Conservation (phyloP, 2,329 filamentous ascomycete species). For the Aspergillus pseudoglaucus region DNA sequence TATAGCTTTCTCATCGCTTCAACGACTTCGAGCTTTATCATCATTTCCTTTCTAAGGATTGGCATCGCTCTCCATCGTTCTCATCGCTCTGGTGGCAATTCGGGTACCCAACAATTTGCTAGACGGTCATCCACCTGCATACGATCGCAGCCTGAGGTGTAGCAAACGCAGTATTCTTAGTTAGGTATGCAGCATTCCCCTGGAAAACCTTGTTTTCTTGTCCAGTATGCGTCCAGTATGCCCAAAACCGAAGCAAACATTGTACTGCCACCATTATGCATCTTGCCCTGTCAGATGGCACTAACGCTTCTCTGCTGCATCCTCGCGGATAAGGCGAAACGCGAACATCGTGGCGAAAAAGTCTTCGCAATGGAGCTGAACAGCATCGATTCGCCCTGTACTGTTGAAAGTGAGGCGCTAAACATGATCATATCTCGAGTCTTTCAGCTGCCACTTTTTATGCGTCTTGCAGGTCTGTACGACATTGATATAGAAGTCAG, state of each 20-base stretch:
- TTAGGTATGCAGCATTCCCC: background rate
- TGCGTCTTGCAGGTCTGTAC: background rate
- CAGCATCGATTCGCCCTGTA: background rate
- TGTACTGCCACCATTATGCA: background rate
- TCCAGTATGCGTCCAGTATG: background rate
- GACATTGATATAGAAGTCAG: background rate
- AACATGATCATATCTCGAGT: background rate
- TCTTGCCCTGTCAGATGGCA: background rate
- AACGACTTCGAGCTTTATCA: background rate
- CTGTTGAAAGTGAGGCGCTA: background rate
- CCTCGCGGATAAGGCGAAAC: background rate
- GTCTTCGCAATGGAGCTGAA: background rate
- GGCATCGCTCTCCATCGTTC: background rate
- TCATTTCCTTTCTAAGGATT: background rate
- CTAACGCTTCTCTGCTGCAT: background rate
- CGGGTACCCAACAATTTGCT: background rate
- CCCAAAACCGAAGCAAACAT: background rate
- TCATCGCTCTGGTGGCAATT: background rate
- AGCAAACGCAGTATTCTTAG: background rate
- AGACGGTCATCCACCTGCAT: background rate
- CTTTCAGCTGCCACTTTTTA: background rate
- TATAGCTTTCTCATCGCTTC: background rate
- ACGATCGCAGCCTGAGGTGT: background rate
- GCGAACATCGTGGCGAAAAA: too few relatives aligned
- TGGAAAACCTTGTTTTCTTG: background rate